phyloP scores from a whole-genome alignment of 176 grass and related monocot genomes.

The Ampelocalamus luodianensis region DNA sequence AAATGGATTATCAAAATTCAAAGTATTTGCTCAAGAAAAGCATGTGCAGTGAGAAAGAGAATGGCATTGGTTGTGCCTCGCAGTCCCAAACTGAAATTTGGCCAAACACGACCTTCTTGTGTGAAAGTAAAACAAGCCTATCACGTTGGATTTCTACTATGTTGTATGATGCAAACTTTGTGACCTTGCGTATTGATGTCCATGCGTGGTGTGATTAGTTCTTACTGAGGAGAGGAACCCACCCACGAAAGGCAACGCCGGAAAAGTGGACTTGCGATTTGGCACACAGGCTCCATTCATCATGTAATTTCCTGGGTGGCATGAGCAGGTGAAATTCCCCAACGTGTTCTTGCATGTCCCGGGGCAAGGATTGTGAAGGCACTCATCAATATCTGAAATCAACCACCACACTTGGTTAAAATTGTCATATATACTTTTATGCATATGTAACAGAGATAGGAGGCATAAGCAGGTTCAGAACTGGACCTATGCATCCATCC shows the following conservation, averaged over 20 bases:
- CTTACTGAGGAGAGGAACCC: not conserved
- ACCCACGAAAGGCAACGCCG: not conserved
- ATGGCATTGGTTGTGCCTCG: no score
- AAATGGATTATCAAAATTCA: no score
- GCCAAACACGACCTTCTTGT: not conserved
- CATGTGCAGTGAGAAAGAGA: no score
- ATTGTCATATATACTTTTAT: no score
- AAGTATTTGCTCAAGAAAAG: no score
- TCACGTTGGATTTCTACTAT: not conserved
- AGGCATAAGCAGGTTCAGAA: no score
- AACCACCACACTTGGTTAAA: not conserved
- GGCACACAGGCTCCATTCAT: not conserved
- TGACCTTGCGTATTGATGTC: not conserved
- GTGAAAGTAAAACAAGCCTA: not conserved
- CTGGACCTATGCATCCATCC: constrained; percentile 43
- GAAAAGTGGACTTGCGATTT: not conserved
- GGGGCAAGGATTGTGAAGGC: not conserved
- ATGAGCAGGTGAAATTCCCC: constrained; percentile 15
- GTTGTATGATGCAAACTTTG: not conserved
- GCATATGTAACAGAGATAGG: no score
- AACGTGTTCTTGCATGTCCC: not conserved
- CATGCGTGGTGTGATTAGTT: not conserved
- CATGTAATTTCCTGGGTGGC: not conserved
- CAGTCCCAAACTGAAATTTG: not conserved
- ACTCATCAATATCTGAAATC: constrained; percentile 42